phyloP scores from a whole-genome alignment of 495 filamentous ascomycete genomes.

The Penicillium ochrochloron region DNA sequence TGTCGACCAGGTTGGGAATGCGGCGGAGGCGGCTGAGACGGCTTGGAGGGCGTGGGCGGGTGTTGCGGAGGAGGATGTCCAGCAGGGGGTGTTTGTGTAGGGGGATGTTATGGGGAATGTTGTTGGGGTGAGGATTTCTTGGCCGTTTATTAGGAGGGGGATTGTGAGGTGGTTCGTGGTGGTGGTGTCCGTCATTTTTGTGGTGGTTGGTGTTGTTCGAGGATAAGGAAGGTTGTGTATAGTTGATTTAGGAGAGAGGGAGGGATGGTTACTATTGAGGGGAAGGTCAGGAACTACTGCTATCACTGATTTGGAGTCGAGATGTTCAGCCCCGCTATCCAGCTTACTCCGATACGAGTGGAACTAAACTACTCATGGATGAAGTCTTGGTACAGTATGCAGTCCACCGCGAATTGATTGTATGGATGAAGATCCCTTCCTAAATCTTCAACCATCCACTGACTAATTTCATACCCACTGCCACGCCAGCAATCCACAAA shows the following conservation, averaged over 20 bases:
- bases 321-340: background rate
- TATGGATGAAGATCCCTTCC: background rate
- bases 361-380: too few species aligned
- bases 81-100: slow-evolving; percentile 64
- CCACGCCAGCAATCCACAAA: background rate
- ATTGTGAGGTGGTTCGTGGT: slow-evolving; percentile 34
- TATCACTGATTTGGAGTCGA: background rate
- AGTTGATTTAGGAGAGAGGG: background rate
- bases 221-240: background rate
- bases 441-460: background rate
- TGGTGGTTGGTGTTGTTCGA: background rate
- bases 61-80: slow-evolving; percentile 64
- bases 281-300: too few species aligned
- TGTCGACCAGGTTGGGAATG: slow-evolving; percentile 73
- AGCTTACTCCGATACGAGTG: background rate
- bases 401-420: background rate
- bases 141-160: slow-evolving; percentile 74
- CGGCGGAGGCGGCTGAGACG: slow-evolving; percentile 66
- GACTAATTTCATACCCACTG: background rate
- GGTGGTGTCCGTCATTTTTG: slow-evolving; percentile 12
- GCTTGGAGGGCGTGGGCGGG: slow-evolving; percentile 65
- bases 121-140: slow-evolving; percentile 57
- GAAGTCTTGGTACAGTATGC: background rate
- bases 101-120: slow-evolving; percentile 72
- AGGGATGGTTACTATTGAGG: background rate